Evolutionary conservation across 768 basidiomycete species (phyloP), one percentile per base, ranked within the genome.

Genomic region (Phanerochaete sordida): DNA sequence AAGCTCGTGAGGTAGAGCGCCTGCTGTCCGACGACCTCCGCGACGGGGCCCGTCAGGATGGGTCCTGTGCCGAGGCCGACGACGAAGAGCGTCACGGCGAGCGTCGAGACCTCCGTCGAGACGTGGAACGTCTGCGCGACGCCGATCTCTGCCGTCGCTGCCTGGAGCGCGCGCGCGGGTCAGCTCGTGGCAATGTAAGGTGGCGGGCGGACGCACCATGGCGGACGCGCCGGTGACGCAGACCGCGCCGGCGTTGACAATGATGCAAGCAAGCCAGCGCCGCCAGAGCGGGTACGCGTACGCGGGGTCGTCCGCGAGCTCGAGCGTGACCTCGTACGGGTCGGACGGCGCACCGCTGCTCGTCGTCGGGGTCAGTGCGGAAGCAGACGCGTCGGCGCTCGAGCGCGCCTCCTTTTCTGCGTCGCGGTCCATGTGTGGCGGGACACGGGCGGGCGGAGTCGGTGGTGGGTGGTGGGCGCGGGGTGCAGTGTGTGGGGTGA

Each of bases 1-100:
- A 86, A 91, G 0, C 86, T 85, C 3, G 77, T 61, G n/a, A 77
- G 72, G 68, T 91, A 90, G 2, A 90, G 79, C 27, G 77, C 67
- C 53, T 81, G 83, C 48, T 86, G 74, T 2, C 90, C 88, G 64
- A 83, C 81, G 21, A 87, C 57, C 62, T 76, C 77, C 61, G 71
- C 81, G 27, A 69, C 73, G 1, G 75, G 74, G n/a, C 72, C 74
- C 71, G 53, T 37, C n/a, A 65, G 23, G 33, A 61, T 26, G 23
- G 60, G 46, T 23, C 59, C 56, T 8, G 48, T 44, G 28, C 75
- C 71, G 1, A 72, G 53, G 15, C 73, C 76, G 43, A 64, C 28
- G n/a, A 75, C 74, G 64, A 79, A 80, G 3, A 80, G 64, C 16
- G 74, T 75, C 26, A 81, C 68, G 31, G 67, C 67, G 19, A 81